These are phyloP conservation scores for Agrocybe chaxingu DNA, from an alignment of 768 basidiomycete species.

Conservation along the genomic window DNA sequence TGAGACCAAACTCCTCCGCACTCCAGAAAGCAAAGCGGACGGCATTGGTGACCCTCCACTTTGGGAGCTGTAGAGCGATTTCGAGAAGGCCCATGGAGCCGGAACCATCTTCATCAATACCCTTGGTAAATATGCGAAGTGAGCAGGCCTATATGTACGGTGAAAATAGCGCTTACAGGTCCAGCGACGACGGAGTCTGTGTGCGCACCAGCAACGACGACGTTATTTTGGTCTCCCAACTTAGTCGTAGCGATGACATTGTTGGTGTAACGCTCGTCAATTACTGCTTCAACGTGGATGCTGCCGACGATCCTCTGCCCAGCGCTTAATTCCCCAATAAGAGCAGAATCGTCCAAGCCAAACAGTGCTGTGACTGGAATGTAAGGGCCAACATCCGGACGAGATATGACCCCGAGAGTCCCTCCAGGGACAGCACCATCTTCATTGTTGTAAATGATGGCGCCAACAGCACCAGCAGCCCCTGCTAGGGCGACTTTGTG, in stretches of 20 bases:
- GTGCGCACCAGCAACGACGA: slow-evolving; percentile 25
- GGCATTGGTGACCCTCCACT: slow-evolving; percentile 26
- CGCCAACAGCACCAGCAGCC: slow-evolving; percentile 22
- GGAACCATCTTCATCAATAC: slow-evolving; percentile 28
- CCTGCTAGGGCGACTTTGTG: slow-evolving; percentile 24
- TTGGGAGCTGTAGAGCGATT: slow-evolving; percentile 24
- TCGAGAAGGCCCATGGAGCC: slow-evolving; percentile 27
- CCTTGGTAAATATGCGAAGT: slow-evolving; percentile 9
- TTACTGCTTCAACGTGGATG: slow-evolving; percentile 21
- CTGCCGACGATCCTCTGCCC: slow-evolving; percentile 21
- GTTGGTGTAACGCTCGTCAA: slow-evolving; percentile 21
- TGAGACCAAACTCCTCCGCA: slow-evolving; percentile 28
- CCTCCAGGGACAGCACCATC: slow-evolving; percentile 19
- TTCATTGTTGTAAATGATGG: slow-evolving; percentile 28
- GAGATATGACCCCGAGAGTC: slow-evolving; percentile 19
- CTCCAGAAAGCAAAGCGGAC: slow-evolving; percentile 31
- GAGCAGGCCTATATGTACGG: neutral
- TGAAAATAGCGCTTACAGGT: slow-evolving; percentile 16
- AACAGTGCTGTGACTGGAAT: slow-evolving; percentile 21
- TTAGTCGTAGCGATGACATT: slow-evolving; percentile 30
- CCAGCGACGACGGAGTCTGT: slow-evolving; percentile 29
- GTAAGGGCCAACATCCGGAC: slow-evolving; percentile 21
- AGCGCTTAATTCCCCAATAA: slow-evolving; percentile 17
- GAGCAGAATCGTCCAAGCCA: slow-evolving; percentile 18
- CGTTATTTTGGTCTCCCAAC: slow-evolving; percentile 23